Conservation (phyloP, 352 stramenopile species). For the Blastocystis sp. region DNA sequence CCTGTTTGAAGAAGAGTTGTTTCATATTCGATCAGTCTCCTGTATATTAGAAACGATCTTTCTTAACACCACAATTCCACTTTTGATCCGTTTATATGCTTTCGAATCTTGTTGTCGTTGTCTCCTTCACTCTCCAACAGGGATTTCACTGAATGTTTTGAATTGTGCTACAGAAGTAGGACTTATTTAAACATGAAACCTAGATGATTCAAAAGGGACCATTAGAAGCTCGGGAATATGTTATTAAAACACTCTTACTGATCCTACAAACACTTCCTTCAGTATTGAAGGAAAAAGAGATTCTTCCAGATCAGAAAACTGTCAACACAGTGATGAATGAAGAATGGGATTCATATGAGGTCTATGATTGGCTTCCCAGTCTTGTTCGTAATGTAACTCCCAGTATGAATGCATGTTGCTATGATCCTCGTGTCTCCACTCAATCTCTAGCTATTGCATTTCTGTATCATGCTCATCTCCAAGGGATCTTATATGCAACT, state of each 20-base stretch:
- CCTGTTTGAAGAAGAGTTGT: background rate
- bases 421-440: background rate
- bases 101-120: background rate
- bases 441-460: background rate
- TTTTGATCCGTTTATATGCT: background rate
- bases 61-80: background rate
- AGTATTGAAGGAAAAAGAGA: background rate
- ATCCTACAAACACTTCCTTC: background rate
- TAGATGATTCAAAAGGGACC: background rate
- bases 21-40: background rate
- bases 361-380: constrained; percentile 20
- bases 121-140: background rate
- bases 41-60: background rate
- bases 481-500: constrained; percentile 8
- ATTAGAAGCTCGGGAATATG: background rate
- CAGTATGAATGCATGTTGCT: background rate
- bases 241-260: background rate
- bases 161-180: background rate
- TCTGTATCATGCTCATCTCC: background rate
- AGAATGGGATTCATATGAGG: background rate
- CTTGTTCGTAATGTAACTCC: background rate
- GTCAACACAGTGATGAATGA: background rate
- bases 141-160: background rate
- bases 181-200: background rate
- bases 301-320: background rate